Conservation (phyloP, 2,329 filamentous ascomycete genomes). For the Fusarium falciforme region DNA sequence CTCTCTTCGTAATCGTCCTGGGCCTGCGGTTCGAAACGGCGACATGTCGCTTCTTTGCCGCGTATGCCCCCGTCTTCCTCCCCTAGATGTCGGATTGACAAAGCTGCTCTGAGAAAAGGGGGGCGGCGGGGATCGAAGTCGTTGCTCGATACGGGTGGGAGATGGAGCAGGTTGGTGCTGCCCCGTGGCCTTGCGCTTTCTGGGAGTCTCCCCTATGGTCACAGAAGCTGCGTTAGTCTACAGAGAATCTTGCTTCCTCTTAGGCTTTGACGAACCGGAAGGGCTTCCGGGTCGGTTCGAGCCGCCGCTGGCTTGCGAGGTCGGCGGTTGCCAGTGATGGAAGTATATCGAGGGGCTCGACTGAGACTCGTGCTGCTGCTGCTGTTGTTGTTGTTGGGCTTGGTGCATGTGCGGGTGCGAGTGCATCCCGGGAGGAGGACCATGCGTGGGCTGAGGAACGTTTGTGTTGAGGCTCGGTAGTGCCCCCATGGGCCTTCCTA, state of each 20-base stretch:
- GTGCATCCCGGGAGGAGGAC: slow-evolving; percentile 47
- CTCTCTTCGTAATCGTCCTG: slow-evolving; percentile 39
- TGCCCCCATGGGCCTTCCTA: slow-evolving; percentile 52
- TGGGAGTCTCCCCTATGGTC: slow-evolving; percentile 78
- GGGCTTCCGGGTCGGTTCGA: slow-evolving; percentile 78
- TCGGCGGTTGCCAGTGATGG: slow-evolving; percentile 91
- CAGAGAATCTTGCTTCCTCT: slow-evolving; percentile 58
- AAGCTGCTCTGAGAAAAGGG: slow-evolving; percentile 44
- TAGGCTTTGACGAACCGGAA: slow-evolving; percentile 75
- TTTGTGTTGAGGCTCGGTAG: slow-evolving; percentile 60
- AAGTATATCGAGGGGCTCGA: slow-evolving; percentile 86
- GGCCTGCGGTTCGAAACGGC: slow-evolving; percentile 47
- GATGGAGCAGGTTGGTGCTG: slow-evolving; percentile 42
- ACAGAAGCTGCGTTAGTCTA: slow-evolving; percentile 53
- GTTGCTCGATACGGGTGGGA: slow-evolving; percentile 45
- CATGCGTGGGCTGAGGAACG: slow-evolving; percentile 51
- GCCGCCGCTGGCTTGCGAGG: slow-evolving; percentile 68
- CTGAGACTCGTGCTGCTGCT: slow-evolving; percentile 69
- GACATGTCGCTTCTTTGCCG: slow-evolving; percentile 53
- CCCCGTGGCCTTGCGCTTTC: slow-evolving; percentile 83
- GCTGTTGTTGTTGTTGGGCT: slow-evolving; percentile 62
- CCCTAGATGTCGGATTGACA: slow-evolving; percentile 40
- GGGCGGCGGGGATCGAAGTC: slow-evolving; percentile 50
- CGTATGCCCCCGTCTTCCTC: slow-evolving; percentile 46
- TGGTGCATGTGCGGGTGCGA: slow-evolving; percentile 64